Evolutionary conservation across 179 eudicot genomes (phyloP), one percentile per base, ranked within the genome.

Genomic region (Vitellaria paradoxa): DNA sequence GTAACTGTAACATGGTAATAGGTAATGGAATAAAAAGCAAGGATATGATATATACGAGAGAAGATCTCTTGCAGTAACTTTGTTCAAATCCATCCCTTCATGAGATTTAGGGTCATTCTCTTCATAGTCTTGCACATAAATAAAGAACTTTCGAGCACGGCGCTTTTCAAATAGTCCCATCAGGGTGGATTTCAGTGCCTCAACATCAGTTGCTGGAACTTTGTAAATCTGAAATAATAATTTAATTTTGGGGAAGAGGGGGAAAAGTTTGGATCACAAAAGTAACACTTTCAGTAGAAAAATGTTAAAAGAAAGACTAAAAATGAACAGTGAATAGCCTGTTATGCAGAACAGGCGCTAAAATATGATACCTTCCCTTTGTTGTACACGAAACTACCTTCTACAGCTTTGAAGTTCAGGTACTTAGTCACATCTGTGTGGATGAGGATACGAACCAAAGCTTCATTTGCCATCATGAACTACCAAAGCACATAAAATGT

Each of bases 391-490:
- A 88, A 93, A 85, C 97, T 91, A 77, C 96, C 96, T 76, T 93
- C 97, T 37, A 93, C 96, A 47, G 96, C 97, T 84, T 93, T 93
- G 81, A 93, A 93, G 76, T 90, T 87, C 30, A 93, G 90, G 77
- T 93, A 91, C 82, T 91, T 93, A 15, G 97, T 93, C 61, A 93
- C 97, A 80, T 89, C 84, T 1, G 97, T 85, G 76, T 91, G 97
- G 76, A 93, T 88, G 52, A 93, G 90, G 62, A 90, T 87, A 12
- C 93, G 93, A 61, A 93, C 97, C 65, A 93, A 79, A 71, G 85
- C 79, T 75, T 91, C 97, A 82, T 93, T 93, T 7, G 97, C 97
- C 96, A 93, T 93, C 91, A 91, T 89, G 82, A 93, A 93, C 97
- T 93, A 82, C 74, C 23, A 50, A 72, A 73, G 10, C 49, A 50